phyloP scores from a whole-genome alignment of 768 basidiomycete genomes.

The Sarcodon aspratus region DNA sequence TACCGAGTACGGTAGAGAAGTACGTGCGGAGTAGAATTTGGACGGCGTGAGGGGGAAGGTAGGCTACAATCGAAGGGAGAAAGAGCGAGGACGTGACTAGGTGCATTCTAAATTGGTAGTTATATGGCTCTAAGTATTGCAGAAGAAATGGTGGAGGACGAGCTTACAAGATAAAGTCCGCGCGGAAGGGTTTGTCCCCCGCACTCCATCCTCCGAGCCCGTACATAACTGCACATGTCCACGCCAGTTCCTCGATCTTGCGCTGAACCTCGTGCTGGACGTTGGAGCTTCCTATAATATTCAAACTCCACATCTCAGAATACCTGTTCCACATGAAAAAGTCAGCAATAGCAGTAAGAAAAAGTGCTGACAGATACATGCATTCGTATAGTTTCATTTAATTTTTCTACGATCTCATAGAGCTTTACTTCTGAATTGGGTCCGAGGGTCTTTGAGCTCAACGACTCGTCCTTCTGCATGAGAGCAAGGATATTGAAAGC shows the following conservation, averaged over 20 bases:
- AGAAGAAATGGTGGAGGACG: too few species aligned
- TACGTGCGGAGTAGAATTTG: conserved; percentile 46
- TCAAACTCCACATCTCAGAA: background rate
- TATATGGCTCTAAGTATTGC: conserved; percentile 1
- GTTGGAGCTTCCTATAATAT: background rate
- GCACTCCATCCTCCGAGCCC: conserved; percentile 44
- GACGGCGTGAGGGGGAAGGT: conserved; percentile 27
- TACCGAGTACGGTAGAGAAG: conserved; percentile 36
- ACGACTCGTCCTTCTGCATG: background rate
- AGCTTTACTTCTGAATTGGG: too few species aligned
- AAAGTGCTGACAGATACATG: background rate
- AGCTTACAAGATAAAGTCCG: conserved; percentile 51
- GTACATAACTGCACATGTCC: conserved; percentile 44
- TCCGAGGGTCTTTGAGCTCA: too few species aligned
- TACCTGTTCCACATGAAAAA: background rate
- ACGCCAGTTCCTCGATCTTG: conserved; percentile 55
- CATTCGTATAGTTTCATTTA: background rate
- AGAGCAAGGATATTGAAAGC: background rate
- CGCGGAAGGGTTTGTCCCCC: conserved; percentile 26
- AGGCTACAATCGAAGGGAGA: conserved; percentile 33
- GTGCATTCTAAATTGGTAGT: conserved; percentile 35
- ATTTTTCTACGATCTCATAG: too few species aligned
- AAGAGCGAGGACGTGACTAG: conserved; percentile 57
- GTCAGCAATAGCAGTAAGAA: background rate
- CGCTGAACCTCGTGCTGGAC: conserved; percentile 23